Conservation (phyloP, 2,329 filamentous ascomycete genomes). For the Hymenoscyphus salicellus region DNA sequence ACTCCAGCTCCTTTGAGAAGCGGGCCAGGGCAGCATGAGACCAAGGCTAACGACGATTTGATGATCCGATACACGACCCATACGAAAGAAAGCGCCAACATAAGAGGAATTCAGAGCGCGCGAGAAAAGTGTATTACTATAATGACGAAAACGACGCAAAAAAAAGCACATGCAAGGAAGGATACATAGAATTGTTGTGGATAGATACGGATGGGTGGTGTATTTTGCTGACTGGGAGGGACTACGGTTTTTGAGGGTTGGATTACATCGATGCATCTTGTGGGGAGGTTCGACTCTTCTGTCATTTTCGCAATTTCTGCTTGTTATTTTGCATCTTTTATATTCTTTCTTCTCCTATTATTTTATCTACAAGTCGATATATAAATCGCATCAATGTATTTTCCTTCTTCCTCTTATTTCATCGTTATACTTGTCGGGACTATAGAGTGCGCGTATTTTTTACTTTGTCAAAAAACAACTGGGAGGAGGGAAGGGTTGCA, state of each 20-base stretch:
- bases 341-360: neutral
- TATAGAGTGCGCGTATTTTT: neutral
- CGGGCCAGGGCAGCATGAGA: conserved; percentile 3
- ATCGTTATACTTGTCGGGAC: neutral
- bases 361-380: neutral
- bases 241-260: conserved; percentile 5
- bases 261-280: conserved; percentile 21
- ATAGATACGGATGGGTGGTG: neutral
- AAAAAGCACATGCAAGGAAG: neutral
- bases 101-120: neutral
- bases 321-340: neutral
- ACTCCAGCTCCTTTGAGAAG: neutral
- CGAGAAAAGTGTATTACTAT: conserved; percentile 21
- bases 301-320: conserved; percentile 1
- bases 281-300: conserved; percentile 1
- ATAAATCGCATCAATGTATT: neutral
- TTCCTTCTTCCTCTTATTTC: conserved; percentile 3
- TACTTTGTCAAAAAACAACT: neutral
- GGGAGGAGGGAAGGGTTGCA: too few species aligned
- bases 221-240: neutral
- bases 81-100: neutral
- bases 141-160: conserved; percentile 11
- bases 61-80: neutral
- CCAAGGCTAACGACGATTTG: neutral
- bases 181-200: conserved; percentile 12